phyloP scores from a whole-genome alignment of 2,329 filamentous ascomycete species.

The Metarhizium anisopliae region DNA sequence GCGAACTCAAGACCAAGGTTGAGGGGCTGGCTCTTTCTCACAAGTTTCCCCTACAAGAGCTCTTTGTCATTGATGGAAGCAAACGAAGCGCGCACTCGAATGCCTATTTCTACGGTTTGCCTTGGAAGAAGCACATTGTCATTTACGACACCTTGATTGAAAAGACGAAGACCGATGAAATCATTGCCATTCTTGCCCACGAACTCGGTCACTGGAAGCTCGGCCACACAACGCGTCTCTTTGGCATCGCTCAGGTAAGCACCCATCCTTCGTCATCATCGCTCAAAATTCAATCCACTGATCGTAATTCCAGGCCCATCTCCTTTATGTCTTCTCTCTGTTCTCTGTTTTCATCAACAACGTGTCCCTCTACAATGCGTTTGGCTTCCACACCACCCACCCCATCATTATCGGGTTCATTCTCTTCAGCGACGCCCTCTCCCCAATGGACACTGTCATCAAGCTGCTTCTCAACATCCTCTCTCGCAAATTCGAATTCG shows the following conservation, averaged over 20 bases:
- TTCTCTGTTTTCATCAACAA: slow-evolving; percentile 99
- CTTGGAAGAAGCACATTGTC: slow-evolving; percentile 99
- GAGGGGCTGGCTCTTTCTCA: slow-evolving; percentile 76
- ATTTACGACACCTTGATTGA: slow-evolving; percentile 97
- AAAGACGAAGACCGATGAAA: slow-evolving; percentile 85
- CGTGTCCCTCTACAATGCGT: slow-evolving; percentile 77
- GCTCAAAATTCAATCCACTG: background rate
- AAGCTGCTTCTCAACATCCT: slow-evolving; percentile 95
- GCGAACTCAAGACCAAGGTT: slow-evolving; percentile 78
- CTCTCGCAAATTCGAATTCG: slow-evolving; percentile 89
- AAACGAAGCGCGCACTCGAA: slow-evolving; percentile 84
- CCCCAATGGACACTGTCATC: slow-evolving; percentile 87
- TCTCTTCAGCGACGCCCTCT: slow-evolving; percentile 92
- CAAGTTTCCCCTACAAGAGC: slow-evolving; percentile 83
- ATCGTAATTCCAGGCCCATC: slow-evolving; percentile 55
- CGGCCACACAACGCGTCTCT: slow-evolving; percentile 86
- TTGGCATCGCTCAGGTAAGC: slow-evolving; percentile 71
- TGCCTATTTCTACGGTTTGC: slow-evolving; percentile 92
- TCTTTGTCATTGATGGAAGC: slow-evolving; percentile 90
- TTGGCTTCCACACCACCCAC: slow-evolving; percentile 74
- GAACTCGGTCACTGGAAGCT: slow-evolving; percentile 97
- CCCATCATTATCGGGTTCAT: slow-evolving; percentile 97
- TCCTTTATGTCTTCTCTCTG: slow-evolving; percentile 93
- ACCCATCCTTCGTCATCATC: background rate
- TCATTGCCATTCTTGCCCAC: slow-evolving; percentile 89